phyloP scores from a whole-genome alignment of 495 filamentous ascomycete genomes.

The Entonaema liquescens region DNA sequence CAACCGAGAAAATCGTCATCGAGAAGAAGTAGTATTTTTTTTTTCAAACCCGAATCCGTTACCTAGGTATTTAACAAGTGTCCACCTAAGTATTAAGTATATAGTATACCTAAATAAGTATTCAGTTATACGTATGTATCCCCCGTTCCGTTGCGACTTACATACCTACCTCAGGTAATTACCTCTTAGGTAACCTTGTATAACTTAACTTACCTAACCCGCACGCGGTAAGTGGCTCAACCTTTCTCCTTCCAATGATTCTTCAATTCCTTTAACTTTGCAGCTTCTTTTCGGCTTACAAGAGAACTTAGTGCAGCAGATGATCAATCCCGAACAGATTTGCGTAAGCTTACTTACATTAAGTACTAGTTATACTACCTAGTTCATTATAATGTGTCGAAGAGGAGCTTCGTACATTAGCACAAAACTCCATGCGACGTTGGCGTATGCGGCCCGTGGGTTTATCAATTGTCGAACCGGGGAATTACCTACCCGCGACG shows the following conservation, averaged over 20 bases:
- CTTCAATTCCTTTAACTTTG: not conserved
- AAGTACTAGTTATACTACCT: not conserved
- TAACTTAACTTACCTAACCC: not conserved
- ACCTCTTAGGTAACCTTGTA: too few relatives aligned
- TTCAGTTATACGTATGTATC: slow-evolving; percentile 7
- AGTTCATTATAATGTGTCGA: not conserved
- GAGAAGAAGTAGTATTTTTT: not conserved
- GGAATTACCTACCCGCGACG: slow-evolving; percentile 22
- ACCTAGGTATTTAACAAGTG: too few relatives aligned
- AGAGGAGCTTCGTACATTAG: not conserved
- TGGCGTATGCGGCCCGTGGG: slow-evolving; percentile 1
- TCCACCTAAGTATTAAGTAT: too few relatives aligned
- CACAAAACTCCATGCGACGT: not conserved
- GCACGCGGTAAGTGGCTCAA: not conserved
- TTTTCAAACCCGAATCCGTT: too few relatives aligned
- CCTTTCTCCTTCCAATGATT: not conserved
- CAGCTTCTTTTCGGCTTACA: not conserved
- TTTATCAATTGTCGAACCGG: slow-evolving; percentile 24
- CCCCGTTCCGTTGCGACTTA: not conserved
- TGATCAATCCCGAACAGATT: slow-evolving; percentile 20
- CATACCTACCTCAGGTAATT: not conserved
- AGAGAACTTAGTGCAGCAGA: slow-evolving; percentile 20
- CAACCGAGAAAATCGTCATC: not conserved
- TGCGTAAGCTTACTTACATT: slow-evolving; percentile 30
- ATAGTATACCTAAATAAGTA: not conserved